Evolutionary conservation across 2,329 filamentous ascomycete genomes (phyloP), one percentile per base, ranked within the genome.

Genomic region (Tolypocladium inflatum): DNA sequence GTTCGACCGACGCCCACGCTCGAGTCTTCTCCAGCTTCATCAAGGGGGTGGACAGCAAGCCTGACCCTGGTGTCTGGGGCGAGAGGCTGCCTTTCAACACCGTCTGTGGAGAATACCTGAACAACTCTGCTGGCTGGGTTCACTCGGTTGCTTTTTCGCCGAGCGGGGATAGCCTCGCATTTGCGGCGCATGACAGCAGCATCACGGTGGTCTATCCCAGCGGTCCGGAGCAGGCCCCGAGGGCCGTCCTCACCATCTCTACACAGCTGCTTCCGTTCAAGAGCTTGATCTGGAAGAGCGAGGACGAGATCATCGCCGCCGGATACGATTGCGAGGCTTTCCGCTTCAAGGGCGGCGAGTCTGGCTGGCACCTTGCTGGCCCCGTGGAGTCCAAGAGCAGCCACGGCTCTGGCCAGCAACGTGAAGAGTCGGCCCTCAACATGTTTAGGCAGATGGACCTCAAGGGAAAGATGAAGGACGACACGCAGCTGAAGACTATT

Each of bases 391-490:
- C 79, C 54, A 91, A 92, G 75, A 80, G 82, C 54, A 80, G 83
- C 55, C 77, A 81, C 6, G 87, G 83, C 48, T 72, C 79, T 57
- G 85, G 81, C 59, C 82, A 84, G 57, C 77, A 78, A 59, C 82
- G 88, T 38, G 94, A 97, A 74, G 94, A 97, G 73, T 94, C 89
- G 63, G 94, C 94, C 30, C 78, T 97, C 72, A 96, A 97, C 75
- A 96, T 97, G 91, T 99, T 99, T 78, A 85, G 86, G 68, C 92
- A 97, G 78, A 97, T 99, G 94, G 94, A 99, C 74, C 81, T 99
- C 63, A 96, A 94, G 81, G 94, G 94, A 62, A 96, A 96, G 76
- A 78, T 81, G 58, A 90, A 90, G 70, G 91, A 96, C 68, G 92
- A 97, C 71, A 97, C 92, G 4, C 90, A 96, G 77, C 80, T 99